Conservation (phyloP, 2,329 filamentous ascomycete genomes). For the Westerdykella aurantiaca region DNA sequence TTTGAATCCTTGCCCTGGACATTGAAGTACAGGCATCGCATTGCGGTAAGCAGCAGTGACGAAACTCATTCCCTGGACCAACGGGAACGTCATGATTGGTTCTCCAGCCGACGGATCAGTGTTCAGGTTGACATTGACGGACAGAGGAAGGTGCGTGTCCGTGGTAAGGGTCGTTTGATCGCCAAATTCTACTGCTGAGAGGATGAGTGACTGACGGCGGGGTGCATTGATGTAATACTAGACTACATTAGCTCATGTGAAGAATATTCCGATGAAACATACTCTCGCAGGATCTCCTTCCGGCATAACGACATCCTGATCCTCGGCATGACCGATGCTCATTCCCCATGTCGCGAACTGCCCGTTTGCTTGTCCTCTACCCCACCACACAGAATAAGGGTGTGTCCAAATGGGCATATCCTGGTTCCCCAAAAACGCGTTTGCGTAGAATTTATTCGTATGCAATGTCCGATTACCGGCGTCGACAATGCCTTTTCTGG, state of each 20-base stretch:
- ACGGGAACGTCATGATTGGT: constrained; percentile 66
- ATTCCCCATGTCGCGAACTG: constrained; percentile 63
- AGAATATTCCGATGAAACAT: neutral
- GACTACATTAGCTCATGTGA: constrained; percentile 15
- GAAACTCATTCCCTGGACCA: constrained; percentile 87
- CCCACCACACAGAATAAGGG: constrained; percentile 48
- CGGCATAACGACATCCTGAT: constrained; percentile 62
- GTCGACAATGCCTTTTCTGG: constrained; percentile 36
- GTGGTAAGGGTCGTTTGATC: constrained; percentile 52
- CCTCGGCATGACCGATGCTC: constrained; percentile 66
- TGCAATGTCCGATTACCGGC: constrained; percentile 46
- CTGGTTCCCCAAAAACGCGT: constrained; percentile 72
- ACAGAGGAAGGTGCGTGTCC: constrained; percentile 51
- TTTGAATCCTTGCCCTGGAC: constrained; percentile 65
- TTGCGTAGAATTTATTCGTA: constrained; percentile 68
- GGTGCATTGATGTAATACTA: constrained; percentile 73
- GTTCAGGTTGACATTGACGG: constrained; percentile 61
- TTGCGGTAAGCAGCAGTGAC: constrained; percentile 71
- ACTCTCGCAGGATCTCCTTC: constrained; percentile 32
- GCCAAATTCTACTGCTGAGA: constrained; percentile 72
- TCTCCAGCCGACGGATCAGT: constrained; percentile 47
- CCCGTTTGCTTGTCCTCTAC: constrained; percentile 45
- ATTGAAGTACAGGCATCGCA: constrained; percentile 64
- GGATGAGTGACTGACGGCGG: constrained; percentile 71
- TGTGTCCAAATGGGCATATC: constrained; percentile 65